phyloP scores from a whole-genome alignment of 805 yeast genomes.

The Lipomyces sp. region DNA sequence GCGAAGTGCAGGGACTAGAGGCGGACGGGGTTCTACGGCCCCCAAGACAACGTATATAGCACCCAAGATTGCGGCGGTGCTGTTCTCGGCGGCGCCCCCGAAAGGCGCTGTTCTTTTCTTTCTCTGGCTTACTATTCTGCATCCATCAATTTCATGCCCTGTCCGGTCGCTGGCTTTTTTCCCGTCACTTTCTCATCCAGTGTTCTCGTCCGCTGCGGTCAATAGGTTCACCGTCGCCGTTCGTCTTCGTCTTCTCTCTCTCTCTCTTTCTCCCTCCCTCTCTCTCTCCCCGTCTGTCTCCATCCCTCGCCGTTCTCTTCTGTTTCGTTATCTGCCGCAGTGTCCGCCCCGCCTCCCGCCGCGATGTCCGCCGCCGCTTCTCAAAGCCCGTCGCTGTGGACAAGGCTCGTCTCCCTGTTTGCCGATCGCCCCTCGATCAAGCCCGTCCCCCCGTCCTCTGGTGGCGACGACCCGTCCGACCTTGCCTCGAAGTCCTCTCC shows the following conservation, averaged over 20 bases:
- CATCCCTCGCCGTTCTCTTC: conserved; percentile 2
- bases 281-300: conserved; percentile 2
- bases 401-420: not conserved
- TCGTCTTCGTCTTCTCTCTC: not conserved
- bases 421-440: not conserved
- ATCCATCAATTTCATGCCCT: too few relatives aligned
- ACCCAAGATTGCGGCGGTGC: too few relatives aligned
- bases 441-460: not conserved
- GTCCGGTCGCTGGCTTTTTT: too few relatives aligned
- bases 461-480: not conserved
- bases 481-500: not conserved
- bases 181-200: not conserved
- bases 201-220: not conserved
- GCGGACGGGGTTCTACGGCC: too few relatives aligned
- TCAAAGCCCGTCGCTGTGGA: conserved; percentile 1
- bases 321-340: conserved; percentile 1
- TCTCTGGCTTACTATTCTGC: too few relatives aligned
- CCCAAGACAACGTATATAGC: too few relatives aligned
- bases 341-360: not conserved
- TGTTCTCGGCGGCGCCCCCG: too few relatives aligned
- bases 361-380: conserved; percentile 1
- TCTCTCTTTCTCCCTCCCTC: not conserved
- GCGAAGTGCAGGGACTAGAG: too few relatives aligned
- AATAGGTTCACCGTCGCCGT: not conserved
- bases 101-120: too few relatives aligned